Evolutionary conservation across 768 basidiomycete genomes (phyloP), one percentile per base, ranked within the genome.

Genomic region (Lentinula detonsa): DNA sequence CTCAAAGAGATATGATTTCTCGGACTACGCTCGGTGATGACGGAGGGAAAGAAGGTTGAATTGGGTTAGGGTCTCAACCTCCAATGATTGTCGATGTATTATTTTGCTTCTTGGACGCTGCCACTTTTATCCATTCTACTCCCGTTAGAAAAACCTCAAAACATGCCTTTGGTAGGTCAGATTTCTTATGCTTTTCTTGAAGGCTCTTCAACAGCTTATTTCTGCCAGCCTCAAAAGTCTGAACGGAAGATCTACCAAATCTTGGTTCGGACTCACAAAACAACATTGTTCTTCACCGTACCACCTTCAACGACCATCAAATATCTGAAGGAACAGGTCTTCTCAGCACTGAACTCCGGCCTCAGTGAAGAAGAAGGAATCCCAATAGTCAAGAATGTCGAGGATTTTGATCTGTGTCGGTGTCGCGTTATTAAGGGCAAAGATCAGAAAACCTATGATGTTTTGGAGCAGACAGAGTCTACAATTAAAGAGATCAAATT

Each of bases 181-280:
- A 33, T 39, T 45, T 5, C 15, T 57, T 8, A 13, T 39, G 7
- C 37, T 13, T 6, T 6, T 6, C 9, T 13, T 39, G 13, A 13
- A 39, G 7, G 37, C 31, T 59, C 45, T 16, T 59, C 15, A 18
- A 16, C 54, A 28, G n/a, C 39, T 18, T n/a, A 39, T 40, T n/a
- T 48, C 16, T 48, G 8, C 23, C 18, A 59, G 48, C 50, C 59
- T 11, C 48, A 13, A 11, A 79, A 81, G 67, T 64, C 75, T 13
- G 79, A 78, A 43, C 85, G 86, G 7, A 89, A 85, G 73, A 75
- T 82, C 53, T 85, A 86, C 72, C 85, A 88, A 58, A 67, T 91
- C 16, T 77, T 84, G n/a, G 71, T 91, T 65, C 90, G 88, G 67
- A 87, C 88, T 0, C 88, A 91, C 75, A 88, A 84, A 64, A 73